Conservation (phyloP, 23 red algal species). For the Gracilariopsis chorda region DNA sequence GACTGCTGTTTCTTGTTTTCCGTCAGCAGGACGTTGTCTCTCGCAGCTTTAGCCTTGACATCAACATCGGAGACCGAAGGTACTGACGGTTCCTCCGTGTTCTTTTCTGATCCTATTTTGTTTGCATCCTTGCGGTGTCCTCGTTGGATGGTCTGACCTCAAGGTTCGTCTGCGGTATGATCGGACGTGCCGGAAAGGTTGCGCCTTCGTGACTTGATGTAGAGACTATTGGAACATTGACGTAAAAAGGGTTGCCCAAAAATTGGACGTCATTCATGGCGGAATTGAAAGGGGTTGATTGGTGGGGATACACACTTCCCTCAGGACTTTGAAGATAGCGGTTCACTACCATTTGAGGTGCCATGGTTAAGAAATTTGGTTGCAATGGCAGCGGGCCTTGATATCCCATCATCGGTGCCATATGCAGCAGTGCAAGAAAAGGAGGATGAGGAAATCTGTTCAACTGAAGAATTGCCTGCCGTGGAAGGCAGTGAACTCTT, state of each 20-base stretch:
- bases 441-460: neutral
- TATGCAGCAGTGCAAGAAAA: neutral
- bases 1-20: neutral
- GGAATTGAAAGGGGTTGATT: neutral
- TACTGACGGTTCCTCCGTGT: neutral
- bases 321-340: neutral
- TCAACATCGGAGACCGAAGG: neutral
- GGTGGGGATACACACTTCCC: neutral
- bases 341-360: neutral
- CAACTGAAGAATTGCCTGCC: neutral
- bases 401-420: neutral
- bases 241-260: neutral
- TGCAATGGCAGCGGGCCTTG: neutral
- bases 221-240: too few species aligned
- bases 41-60: neutral
- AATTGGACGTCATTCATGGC: neutral
- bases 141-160: neutral
- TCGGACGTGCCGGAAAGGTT: neutral
- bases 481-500: neutral
- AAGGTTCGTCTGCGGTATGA: neutral
- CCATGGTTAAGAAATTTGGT: neutral
- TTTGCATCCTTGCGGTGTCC: neutral
- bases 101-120: neutral
- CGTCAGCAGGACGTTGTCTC: neutral
- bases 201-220: neutral